These are phyloP conservation scores for Cordia subcordata DNA, from an alignment of 257 asterid genomes.

Conservation along the genomic window DNA sequence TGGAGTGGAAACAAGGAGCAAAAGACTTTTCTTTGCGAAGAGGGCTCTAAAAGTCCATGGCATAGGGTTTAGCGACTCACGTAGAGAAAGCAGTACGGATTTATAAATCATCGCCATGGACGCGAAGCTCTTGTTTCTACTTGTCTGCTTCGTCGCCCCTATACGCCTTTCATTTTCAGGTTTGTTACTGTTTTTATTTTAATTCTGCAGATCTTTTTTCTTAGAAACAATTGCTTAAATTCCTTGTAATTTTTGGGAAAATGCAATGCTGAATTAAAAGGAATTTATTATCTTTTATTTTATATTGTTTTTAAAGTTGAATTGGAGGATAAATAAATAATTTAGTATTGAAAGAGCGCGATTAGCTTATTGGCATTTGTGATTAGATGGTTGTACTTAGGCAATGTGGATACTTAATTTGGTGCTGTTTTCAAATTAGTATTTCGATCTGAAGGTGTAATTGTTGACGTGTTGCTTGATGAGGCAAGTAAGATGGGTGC, in stretches of 20 bases:
- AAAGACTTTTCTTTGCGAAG: neutral
- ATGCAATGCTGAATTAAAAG: neutral
- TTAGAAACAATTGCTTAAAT: neutral
- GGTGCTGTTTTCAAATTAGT: too few relatives aligned
- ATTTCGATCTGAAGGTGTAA: too few relatives aligned
- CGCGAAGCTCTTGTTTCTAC: conserved; percentile 30
- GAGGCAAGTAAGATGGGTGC: too few relatives aligned
- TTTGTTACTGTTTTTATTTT: conserved; percentile 12
- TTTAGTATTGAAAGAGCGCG: too few relatives aligned
- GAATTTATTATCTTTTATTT: too few relatives aligned
- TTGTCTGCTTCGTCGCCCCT: conserved; percentile 38
- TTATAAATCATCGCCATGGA: conserved; percentile 39
- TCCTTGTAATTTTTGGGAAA: neutral
- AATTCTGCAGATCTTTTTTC: neutral
- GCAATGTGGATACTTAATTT: too few relatives aligned
- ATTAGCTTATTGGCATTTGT: too few relatives aligned
- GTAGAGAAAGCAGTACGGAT: neutral
- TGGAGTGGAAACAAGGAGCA: neutral
- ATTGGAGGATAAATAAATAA: too few relatives aligned
- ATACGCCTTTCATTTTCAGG: conserved; percentile 50
- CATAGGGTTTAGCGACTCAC: conserved; percentile 42
- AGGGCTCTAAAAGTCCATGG: conserved; percentile 27
- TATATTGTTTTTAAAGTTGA: too few relatives aligned
- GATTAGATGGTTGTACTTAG: too few relatives aligned
- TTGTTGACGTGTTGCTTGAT: too few relatives aligned